Evolutionary conservation across 169 alveolate genomes (phyloP).

Genomic region (Eimeria mitis): DNA sequence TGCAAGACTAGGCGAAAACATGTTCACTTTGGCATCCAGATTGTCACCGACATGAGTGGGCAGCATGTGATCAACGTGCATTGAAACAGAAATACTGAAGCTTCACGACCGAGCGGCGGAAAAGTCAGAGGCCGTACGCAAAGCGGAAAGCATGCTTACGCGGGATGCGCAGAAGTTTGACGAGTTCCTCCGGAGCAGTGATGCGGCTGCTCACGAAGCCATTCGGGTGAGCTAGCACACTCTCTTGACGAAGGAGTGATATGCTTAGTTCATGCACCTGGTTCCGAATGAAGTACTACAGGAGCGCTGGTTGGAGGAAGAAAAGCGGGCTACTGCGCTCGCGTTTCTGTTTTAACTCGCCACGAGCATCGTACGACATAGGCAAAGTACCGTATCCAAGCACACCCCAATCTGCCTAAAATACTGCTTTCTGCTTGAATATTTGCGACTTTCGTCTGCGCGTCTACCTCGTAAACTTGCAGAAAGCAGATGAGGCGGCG

Average conservation of each 20-base stretch:
- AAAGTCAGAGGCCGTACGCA: slow-evolving; percentile 84
- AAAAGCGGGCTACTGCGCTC: not conserved
- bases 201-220: slow-evolving; percentile 86
- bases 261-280: not conserved
- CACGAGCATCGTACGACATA: not conserved
- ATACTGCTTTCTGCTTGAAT: too few species aligned
- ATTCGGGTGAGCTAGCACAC: slow-evolving; percentile 67
- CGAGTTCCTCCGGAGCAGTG: slow-evolving; percentile 82
- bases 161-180: slow-evolving; percentile 69
- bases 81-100: slow-evolving; percentile 83
- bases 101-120: slow-evolving; percentile 85
- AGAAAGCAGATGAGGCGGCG: slow-evolving; percentile 83
- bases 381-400: not conserved
- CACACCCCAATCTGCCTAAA: not conserved
- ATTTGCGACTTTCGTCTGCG: too few species aligned
- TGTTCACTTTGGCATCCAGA: slow-evolving; percentile 24
- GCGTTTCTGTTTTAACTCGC: not conserved
- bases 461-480: slow-evolving; percentile 2
- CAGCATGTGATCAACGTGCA: not conserved
- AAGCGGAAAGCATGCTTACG: slow-evolving; percentile 84
- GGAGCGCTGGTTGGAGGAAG: not conserved
- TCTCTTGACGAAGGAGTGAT: not conserved
- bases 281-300: too few species aligned
- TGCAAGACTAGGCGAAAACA: not conserved
- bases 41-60: not conserved